Evolutionary conservation across 345 rosid genomes (phyloP), one percentile per base, ranked within the genome.

Genomic region (Diplotaxis tenuifolia): DNA sequence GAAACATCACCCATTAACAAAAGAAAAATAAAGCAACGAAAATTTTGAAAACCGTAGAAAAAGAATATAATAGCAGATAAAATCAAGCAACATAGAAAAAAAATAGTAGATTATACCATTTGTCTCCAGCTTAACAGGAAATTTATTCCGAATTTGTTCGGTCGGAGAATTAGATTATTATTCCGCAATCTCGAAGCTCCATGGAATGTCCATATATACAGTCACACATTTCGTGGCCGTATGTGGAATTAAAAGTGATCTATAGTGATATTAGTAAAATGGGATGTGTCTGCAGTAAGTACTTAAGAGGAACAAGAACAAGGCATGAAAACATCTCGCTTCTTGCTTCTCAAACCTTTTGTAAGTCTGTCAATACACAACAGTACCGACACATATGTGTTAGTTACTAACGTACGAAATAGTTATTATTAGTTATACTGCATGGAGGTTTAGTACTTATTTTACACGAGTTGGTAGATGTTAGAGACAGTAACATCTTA

Each of bases 271-370:
- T 15, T 54, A 25, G 42, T 5, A 55, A 14, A 54, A 73, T 73
- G 76, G 76, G 76, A 64, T 64, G 76, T 54, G 57, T 19, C 64
- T 40, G 45, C 45, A 63, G 70, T 45, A 73, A 38, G 56, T 65
- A 54, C 10, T 8, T 40, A 64, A 9, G 47, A 64, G 57, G 57
- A 53, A 52, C 7, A 52, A 9, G 57, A 63, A 63, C 52, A 74
- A 34, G n/a, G 15, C 62, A 58, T 58, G 67, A 67, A 31, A 57
- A 74, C 12, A 57, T 20, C 7, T 31, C 60, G 1, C 71, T 27
- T 67, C 65, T 67, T 58, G 61, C 78, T 66, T 74, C 78, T 60
- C 72, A 66, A 34, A 74, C 78, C 15, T 49, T 47, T 57, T 74
- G 78, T 74, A 74, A 74, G 67, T 29, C 49, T 65, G 7, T 49